phyloP scores from a whole-genome alignment of 345 rosid genomes.

The Camelina hispida region DNA sequence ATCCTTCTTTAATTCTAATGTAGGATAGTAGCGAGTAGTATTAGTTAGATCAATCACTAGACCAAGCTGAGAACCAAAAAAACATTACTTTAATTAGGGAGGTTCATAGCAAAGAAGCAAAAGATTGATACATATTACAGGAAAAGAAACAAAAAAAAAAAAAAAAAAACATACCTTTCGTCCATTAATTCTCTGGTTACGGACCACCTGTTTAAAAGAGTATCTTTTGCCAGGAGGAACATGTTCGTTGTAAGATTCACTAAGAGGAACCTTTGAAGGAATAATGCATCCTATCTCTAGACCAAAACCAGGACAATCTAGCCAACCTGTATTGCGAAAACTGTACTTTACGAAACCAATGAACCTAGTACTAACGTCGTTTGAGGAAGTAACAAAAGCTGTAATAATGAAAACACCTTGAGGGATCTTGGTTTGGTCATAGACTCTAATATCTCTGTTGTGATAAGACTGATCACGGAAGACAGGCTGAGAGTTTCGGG shows the following conservation, averaged over 20 bases:
- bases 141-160: neutral
- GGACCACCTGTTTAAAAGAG: constrained; percentile 91
- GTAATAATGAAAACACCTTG: constrained; percentile 54
- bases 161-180: constrained; percentile 60
- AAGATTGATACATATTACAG: neutral
- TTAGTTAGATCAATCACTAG: constrained; percentile 97
- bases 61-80: too few species aligned
- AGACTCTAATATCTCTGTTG: constrained; percentile 48
- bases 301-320: constrained; percentile 90
- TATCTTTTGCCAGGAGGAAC: constrained; percentile 92
- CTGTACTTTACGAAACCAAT: neutral
- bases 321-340: constrained; percentile 64
- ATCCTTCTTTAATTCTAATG: constrained; percentile 62
- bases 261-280: constrained; percentile 96
- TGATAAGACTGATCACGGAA: constrained; percentile 53
- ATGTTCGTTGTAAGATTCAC: constrained; percentile 74
- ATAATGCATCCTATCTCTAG: constrained; percentile 65
- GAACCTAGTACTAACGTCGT: neutral
- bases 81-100: too few species aligned
- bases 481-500: constrained; percentile 51
- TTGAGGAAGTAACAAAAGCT: neutral
- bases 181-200: constrained; percentile 69
- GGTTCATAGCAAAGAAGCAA: neutral
- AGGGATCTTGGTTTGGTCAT: constrained; percentile 79
- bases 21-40: constrained; percentile 79